phyloP scores from a whole-genome alignment of 2,329 filamentous ascomycete genomes.

The Monilinia fructigena region DNA sequence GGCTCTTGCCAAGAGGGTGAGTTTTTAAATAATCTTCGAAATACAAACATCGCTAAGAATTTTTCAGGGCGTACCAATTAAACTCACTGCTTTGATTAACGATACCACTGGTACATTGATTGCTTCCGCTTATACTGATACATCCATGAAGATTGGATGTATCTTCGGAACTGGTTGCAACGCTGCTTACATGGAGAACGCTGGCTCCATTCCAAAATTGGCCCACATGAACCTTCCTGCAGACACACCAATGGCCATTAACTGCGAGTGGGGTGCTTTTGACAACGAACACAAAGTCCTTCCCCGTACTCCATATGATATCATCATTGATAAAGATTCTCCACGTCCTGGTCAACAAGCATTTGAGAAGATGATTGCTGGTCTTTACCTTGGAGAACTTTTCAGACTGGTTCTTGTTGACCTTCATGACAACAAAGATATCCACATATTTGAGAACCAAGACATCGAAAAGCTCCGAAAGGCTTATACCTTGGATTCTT shows the following conservation, averaged over 20 bases:
- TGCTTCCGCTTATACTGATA: slow-evolving; percentile 94
- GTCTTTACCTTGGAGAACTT: slow-evolving; percentile 90
- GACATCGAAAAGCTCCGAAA: slow-evolving; percentile 78
- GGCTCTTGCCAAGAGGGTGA: slow-evolving; percentile 67
- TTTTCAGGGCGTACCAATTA: slow-evolving; percentile 80
- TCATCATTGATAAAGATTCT: slow-evolving; percentile 84
- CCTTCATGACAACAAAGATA: slow-evolving; percentile 73
- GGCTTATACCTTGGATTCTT: slow-evolving; percentile 86
- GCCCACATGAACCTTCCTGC: slow-evolving; percentile 85
- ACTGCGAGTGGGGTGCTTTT: slow-evolving; percentile 97
- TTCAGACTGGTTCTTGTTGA: slow-evolving; percentile 87
- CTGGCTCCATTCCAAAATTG: slow-evolving; percentile 88
- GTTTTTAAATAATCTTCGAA: slow-evolving; percentile 28
- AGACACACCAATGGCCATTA: slow-evolving; percentile 87
- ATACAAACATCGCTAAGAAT: slow-evolving; percentile 26
- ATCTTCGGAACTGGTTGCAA: slow-evolving; percentile 99
- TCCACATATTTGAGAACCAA: slow-evolving; percentile 78
- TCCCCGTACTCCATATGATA: slow-evolving; percentile 80
- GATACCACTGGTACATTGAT: slow-evolving; percentile 97
- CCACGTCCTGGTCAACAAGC: slow-evolving; percentile 91
- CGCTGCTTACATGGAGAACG: slow-evolving; percentile 95
- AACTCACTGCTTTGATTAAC: slow-evolving; percentile 90
- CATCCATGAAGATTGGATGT: slow-evolving; percentile 89
- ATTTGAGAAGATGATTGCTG: slow-evolving; percentile 98
- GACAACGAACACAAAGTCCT: slow-evolving; percentile 91